phyloP scores from a whole-genome alignment of 2,329 filamentous ascomycete species.

The Aspergillus ustus region DNA sequence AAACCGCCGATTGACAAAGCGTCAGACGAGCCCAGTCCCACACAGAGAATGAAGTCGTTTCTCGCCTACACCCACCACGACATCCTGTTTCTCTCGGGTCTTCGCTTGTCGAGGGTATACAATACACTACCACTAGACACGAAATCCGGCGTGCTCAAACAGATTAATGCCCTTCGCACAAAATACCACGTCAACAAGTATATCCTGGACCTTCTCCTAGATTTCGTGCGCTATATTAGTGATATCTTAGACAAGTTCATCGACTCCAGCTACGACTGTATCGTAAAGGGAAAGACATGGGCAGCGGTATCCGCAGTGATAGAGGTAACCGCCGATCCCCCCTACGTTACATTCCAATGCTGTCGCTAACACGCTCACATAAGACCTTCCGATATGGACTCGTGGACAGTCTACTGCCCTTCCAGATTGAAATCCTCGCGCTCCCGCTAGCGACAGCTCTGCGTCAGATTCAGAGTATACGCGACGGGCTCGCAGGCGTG shows the following conservation, averaged over 20 bases:
- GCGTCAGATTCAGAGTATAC: not conserved
- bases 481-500: not conserved
- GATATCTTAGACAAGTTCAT: constrained; percentile 7
- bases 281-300: constrained; percentile 10
- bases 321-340: not conserved
- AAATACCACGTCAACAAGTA: not conserved
- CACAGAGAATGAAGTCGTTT: constrained; percentile 6
- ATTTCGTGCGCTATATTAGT: constrained; percentile 3
- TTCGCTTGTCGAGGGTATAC: not conserved
- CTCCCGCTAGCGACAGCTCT: no score
- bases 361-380: no score
- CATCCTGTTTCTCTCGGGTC: not conserved
- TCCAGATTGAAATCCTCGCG: not conserved
- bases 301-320: not conserved
- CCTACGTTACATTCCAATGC: no score
- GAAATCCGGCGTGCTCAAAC: no score
- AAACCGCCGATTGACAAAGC: not conserved
- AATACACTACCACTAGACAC: not conserved
- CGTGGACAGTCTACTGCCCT: no score
- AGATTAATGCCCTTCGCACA: no score
- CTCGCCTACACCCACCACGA: constrained; percentile 11
- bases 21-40: not conserved
- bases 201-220: not conserved
- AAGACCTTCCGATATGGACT: no score
- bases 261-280: constrained; percentile 7